A percentile compares a stretch with the other conserved stretches of the same genome.
Conservation (phyloP, 2,329 filamentous ascomycete species). For the Colletotrichum sp. region DNA sequence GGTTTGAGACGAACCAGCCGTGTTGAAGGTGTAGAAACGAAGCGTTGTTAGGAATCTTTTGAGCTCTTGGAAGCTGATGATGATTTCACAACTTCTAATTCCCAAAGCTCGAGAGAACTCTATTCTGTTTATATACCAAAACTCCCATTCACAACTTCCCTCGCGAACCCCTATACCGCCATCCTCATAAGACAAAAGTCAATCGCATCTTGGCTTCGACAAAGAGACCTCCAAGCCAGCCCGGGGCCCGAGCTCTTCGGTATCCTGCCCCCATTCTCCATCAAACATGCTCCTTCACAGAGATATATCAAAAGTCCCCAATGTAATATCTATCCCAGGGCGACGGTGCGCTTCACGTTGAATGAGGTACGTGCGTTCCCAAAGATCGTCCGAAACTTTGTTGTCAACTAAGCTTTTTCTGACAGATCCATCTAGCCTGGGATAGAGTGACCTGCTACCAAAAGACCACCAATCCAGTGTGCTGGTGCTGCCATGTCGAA, state of each 20-base stretch:
- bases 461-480: neutral
- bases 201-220: neutral
- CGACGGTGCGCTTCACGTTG: constrained; percentile 8
- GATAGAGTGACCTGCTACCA: neutral
- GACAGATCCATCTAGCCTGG: neutral
- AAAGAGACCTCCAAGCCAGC: neutral
- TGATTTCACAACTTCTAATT: neutral
- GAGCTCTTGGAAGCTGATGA: neutral
- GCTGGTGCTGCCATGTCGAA: rapidly evolving
- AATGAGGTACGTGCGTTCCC: neutral
- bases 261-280: neutral
- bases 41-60: neutral
- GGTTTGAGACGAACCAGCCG: neutral
- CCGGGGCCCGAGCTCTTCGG: neutral
- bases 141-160: neutral
- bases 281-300: neutral
- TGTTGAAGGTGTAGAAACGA: neutral
- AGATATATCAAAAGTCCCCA: neutral
- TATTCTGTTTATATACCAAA: constrained; percentile 4
- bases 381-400: neutral
- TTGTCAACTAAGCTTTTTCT: neutral
- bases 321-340: neutral
- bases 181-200: neutral
- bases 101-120: neutral
- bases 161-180: neutral